Evolutionary conservation across 2,329 filamentous ascomycete genomes (phyloP).

Genomic region (Diaporthe eres): DNA sequence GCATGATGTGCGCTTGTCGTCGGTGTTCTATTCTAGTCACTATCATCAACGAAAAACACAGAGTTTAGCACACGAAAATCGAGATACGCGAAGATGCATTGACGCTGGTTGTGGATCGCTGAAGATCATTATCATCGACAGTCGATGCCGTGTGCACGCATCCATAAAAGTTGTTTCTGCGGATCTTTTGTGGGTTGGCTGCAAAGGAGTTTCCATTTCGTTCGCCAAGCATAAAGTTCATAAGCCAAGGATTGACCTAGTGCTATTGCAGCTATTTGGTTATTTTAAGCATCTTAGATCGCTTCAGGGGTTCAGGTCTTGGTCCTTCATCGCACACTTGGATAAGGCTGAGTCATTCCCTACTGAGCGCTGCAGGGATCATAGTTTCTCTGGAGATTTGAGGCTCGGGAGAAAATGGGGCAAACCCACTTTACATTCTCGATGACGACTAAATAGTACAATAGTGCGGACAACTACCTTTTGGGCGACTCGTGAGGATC

Average conservation of each 20-base stretch:
- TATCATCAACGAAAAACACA: background rate
- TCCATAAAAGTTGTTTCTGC: conserved; percentile 3
- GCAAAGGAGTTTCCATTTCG: background rate
- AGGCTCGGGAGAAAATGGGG: conserved; percentile 5
- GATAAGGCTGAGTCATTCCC: conserved; percentile 15
- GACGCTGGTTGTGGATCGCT: background rate
- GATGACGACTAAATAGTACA: background rate
- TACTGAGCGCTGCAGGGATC: background rate
- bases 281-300: conserved; percentile 26
- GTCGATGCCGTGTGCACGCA: background rate
- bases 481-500: background rate
- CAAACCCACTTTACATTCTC: background rate
- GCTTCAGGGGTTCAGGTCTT: conserved; percentile 17
- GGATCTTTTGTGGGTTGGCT: conserved; percentile 20
- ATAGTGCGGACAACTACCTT: background rate
- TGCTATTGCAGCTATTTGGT: background rate
- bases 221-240: conserved; percentile 2
- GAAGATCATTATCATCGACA: conserved; percentile 8
- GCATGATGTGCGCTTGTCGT: background rate
- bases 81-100: conserved; percentile 14
- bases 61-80: background rate
- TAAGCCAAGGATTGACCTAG: conserved; percentile 22
- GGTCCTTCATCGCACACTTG: background rate
- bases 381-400: conserved; percentile 13
- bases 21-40: background rate